Evolutionary conservation across 31 red algal genomes (phyloP), one percentile per base, ranked within the genome.

Genomic region (Asparagopsis taxiformis): DNA sequence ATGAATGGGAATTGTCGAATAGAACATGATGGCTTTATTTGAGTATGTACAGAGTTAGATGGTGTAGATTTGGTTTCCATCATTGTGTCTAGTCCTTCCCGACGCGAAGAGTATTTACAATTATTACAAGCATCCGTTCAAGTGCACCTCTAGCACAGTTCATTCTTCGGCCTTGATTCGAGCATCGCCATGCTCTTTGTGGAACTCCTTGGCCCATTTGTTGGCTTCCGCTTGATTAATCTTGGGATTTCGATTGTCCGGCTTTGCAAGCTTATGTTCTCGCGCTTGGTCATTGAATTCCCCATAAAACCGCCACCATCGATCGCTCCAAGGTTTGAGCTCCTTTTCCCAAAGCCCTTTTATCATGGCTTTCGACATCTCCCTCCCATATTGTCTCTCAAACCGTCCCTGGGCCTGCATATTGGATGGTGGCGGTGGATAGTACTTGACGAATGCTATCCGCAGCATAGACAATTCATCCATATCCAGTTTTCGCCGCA

Each of bases 261-360:
- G 72, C 63, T 88, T 78, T 31, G 46, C 29, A 21, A 49, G 1
- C 34, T 78, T 88, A 56, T 88, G 65, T 66, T 46, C 74, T 53
- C 84, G 29, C 1, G 53, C 65, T 31, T 58, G 7, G 9, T 77
- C 31, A 34, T 62, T 71, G 50, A 88, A 88, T 6, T 51, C 19
- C 20, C n/a, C 41, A 55, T 79, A 88, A 0, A 71, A 65, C 1
- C 62, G 26, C 84, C 84, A 88, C 84, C 84, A 88, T 35, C 74
- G 41, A 31, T 88, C 84, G 52, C 84, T 79, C 84, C 84, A 88
- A 16, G 74, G 84, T 38, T 88, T 77, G 31, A 88, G 84, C 37
- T 88, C 73, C 0, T 79, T 88, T 39, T 88, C 49, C 72, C 74
- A 88, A 0, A 88, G 5, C 22, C 37, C 49, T 36, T 88, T 34